Evolutionary conservation across 495 filamentous ascomycete species (phyloP).

Genomic region (Bombardia bombarda): DNA sequence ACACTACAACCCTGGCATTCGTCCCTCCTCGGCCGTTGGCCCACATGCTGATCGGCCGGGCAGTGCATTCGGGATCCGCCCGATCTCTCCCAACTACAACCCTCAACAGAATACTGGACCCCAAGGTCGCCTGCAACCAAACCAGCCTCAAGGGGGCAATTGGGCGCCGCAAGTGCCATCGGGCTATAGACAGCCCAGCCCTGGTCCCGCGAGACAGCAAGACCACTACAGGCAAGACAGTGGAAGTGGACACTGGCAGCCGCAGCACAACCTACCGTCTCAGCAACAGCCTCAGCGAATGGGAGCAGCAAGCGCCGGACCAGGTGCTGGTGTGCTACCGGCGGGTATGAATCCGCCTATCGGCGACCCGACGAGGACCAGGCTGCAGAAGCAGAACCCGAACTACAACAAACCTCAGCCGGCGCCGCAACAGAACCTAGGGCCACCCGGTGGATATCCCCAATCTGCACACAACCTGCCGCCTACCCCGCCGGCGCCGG

Average conservation of each 20-base stretch:
- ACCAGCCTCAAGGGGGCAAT: slow-evolving; percentile 22
- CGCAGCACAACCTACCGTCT: slow-evolving; percentile 1
- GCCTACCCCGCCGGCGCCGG: neutral
- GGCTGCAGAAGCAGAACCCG: slow-evolving; percentile 32
- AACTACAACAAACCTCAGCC: slow-evolving; percentile 11
- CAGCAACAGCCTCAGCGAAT: slow-evolving; percentile 11
- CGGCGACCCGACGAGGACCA: slow-evolving; percentile 21
- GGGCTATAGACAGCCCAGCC: slow-evolving; percentile 35
- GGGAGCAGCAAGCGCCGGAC: slow-evolving; percentile 4
- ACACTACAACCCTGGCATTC: slow-evolving; percentile 28
- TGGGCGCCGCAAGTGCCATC: slow-evolving; percentile 38
- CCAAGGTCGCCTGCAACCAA: slow-evolving; percentile 16
- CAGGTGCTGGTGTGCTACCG: slow-evolving; percentile 3
- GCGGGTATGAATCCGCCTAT: slow-evolving; percentile 11
- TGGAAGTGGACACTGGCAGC: slow-evolving; percentile 4
- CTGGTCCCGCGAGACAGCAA: slow-evolving; percentile 19
- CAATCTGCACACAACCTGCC: too few species aligned
- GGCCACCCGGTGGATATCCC: too few species aligned
- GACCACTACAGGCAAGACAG: slow-evolving; percentile 7
- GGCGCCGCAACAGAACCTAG: slow-evolving; percentile 16
- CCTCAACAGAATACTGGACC: slow-evolving; percentile 7
- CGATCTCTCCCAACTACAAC: slow-evolving; percentile 20
- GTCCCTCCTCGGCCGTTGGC: slow-evolving; percentile 24
- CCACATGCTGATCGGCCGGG: slow-evolving; percentile 50
- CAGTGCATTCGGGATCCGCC: slow-evolving; percentile 60